Base-by-base conservation (phyloP, 1,139 yeast genomes). In the Taphrina confusa region DNA sequence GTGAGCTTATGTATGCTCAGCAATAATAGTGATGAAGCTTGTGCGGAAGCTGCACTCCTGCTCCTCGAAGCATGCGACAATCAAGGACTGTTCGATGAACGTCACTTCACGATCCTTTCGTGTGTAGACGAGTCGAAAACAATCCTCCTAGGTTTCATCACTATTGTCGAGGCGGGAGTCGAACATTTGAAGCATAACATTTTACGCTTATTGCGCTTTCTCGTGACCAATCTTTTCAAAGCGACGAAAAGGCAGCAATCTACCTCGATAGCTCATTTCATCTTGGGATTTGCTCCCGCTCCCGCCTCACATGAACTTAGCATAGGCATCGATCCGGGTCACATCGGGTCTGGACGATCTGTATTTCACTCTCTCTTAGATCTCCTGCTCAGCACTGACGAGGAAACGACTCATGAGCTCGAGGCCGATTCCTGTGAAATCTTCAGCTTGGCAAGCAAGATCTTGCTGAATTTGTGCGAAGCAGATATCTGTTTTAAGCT, bases 261-360 rank as follows among this genome's bases (percentile, higher is more conserved):
- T 11, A 8, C 31, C 11, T 16, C 40, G 4, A n/a, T 40, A 4
- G 47, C 57, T 3, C 58, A 54, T 22, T 54, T 54, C 28, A 4
- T 54, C 4, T 51, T 54, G 12, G 58, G 58, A 3, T 54, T 54
- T 27, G 11, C 28, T 16, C 14, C 42, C 9, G 18, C n/a, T 5
- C 6, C 33, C 2, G n/a, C 28, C 14, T 6, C 14, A 12, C 20
- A n/a, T 3, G 31, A 31, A 4, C 14, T 42, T 30, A 12, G 11
- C 3, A 6, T 14, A 4, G 58, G 58, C 16, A 5, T 8, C 4
- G 50, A 42, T 2, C 34, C 58, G 12, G 58, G 58, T 25, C 51
- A 54, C 12, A 44, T 54, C 16, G 58, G 51, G 16, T 54, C 58
- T 33, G 58, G 51, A 54, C 16, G 44, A 4, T 54, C 58, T 8